Conservation (phyloP, 306 rosid genomes). For the Corylus heterophylla region DNA sequence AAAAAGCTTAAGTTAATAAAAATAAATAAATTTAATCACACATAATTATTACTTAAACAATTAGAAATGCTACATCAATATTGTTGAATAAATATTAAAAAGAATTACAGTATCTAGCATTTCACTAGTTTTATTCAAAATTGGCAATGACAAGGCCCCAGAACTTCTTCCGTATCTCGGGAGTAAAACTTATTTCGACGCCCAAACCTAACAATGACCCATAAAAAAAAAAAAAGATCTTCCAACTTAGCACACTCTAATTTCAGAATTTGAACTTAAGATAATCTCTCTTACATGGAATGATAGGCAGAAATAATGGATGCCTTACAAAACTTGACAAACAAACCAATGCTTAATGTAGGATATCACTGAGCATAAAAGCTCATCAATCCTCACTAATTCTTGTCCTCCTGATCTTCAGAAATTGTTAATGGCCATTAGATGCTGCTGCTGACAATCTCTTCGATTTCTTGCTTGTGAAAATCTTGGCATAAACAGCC, state of each 20-base stretch:
- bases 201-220: too few relatives aligned
- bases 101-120: too few relatives aligned
- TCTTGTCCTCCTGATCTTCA: neutral
- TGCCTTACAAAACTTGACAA: neutral
- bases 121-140: too few relatives aligned
- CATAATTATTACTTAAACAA: too few relatives aligned
- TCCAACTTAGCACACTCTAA: neutral
- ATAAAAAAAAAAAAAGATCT: too few relatives aligned
- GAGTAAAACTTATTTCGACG: too few relatives aligned
- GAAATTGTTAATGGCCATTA: constrained; percentile 12
- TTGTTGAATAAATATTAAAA: too few relatives aligned
- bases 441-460: constrained; percentile 22
- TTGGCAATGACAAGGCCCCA: too few relatives aligned
- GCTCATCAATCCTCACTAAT: constrained; percentile 34
- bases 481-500: constrained; percentile 58
- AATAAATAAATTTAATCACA: too few relatives aligned
- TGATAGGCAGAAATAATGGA: neutral
- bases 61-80: too few relatives aligned
- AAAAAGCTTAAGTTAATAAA: too few relatives aligned
- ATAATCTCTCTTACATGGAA: neutral
- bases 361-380: constrained; percentile 39
- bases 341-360: neutral
- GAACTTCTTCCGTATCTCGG: too few relatives aligned
- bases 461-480: constrained; percentile 51
- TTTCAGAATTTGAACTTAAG: neutral